phyloP scores from a whole-genome alignment of 305 asterid genomes.

The Fraxinus baroniana region DNA sequence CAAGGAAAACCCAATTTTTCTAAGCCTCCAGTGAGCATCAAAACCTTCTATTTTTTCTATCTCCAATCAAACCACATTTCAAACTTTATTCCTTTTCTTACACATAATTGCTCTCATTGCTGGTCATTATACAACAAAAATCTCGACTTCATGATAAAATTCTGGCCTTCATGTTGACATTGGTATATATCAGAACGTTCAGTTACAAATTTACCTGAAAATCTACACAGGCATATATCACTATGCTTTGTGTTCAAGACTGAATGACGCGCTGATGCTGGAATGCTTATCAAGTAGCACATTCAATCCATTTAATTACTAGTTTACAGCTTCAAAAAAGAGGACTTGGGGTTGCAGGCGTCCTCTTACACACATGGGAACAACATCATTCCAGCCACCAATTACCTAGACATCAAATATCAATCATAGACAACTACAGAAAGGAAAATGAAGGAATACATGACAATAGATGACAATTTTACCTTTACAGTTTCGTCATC shows the following conservation, averaged over 20 bases:
- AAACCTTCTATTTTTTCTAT: slow-evolving; percentile 15
- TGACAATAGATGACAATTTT: slow-evolving; percentile 17
- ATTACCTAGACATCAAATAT: slow-evolving; percentile 52
- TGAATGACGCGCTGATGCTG: slow-evolving; percentile 22
- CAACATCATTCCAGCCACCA: slow-evolving; percentile 88
- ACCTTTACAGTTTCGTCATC: slow-evolving; percentile 97
- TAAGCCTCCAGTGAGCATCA: slow-evolving; percentile 22
- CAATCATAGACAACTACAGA: slow-evolving; percentile 2
- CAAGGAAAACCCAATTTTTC: neutral
- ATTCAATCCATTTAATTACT: slow-evolving; percentile 24
- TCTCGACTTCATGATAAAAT: slow-evolving; percentile 28
- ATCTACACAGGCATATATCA: neutral
- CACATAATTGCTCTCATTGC: slow-evolving; percentile 25
- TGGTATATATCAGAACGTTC: slow-evolving; percentile 18
- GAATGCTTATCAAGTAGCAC: slow-evolving; percentile 20
- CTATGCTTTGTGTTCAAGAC: slow-evolving; percentile 21
- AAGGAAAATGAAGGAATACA: neutral
- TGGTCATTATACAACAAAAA: slow-evolving; percentile 29
- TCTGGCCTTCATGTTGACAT: slow-evolving; percentile 28
- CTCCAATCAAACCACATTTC: slow-evolving; percentile 24
- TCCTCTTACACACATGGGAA: slow-evolving; percentile 78
- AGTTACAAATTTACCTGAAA: slow-evolving; percentile 25
- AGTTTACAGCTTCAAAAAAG: slow-evolving; percentile 78
- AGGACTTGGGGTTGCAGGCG: slow-evolving; percentile 96
- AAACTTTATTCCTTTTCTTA: slow-evolving; percentile 23